Evolutionary conservation across 768 basidiomycete genomes (phyloP).

Genomic region (Mrakia hoshinonis): DNA sequence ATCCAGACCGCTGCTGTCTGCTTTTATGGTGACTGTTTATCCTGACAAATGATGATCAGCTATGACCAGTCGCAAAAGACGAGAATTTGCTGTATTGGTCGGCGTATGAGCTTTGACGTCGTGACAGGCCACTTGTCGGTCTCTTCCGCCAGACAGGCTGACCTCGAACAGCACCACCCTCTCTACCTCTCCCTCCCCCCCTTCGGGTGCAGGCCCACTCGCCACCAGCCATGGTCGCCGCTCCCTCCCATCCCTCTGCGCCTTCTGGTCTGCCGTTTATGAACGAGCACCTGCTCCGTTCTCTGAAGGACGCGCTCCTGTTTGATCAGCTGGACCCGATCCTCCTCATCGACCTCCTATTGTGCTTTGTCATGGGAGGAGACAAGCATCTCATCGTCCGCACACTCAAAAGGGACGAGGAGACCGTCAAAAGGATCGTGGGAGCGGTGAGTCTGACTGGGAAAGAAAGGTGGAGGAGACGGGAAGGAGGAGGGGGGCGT

Average conservation of each 20-base stretch:
- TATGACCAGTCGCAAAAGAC: no score
- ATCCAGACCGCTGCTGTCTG: no score
- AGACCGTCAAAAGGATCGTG: background rate
- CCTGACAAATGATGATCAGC: no score
- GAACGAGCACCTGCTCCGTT: background rate
- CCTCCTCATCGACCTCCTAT: background rate
- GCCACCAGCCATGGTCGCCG: no score
- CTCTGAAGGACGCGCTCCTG: background rate
- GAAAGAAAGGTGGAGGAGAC: background rate
- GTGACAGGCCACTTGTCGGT: no score
- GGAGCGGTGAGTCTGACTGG: background rate
- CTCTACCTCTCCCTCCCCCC: no score
- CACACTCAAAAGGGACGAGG: background rate
- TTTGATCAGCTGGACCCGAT: background rate
- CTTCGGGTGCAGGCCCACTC: no score
- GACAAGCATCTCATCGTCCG: background rate
- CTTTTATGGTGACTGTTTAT: no score
- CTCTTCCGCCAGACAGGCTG: no score
- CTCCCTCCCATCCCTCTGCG: background rate
- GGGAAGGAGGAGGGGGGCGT: background rate
- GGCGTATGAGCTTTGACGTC: no score
- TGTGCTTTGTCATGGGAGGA: background rate
- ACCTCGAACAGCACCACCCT: no score
- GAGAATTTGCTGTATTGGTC: no score
- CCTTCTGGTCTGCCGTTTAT: background rate